Evolutionary conservation across 192 early-diverging fungal genomes (phyloP).

Genomic region (Coemansia sp.): DNA sequence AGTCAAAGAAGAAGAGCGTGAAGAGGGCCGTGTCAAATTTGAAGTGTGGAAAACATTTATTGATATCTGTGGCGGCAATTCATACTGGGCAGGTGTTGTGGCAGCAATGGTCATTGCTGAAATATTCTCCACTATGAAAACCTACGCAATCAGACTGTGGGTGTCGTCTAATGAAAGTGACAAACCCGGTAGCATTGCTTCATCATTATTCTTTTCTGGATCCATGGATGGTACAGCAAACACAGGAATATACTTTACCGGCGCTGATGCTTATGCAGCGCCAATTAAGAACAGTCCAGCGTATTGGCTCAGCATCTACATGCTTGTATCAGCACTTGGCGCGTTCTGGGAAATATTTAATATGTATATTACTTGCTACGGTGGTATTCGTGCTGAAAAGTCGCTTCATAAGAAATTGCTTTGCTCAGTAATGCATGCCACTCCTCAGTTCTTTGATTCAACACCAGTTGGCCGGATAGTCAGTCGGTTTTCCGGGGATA

Average conservation of each 20-base stretch:
- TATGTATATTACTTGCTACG: conserved; percentile 49
- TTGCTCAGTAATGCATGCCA: conserved; percentile 61
- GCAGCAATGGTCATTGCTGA: conserved; percentile 52
- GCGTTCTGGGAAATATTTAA: conserved; percentile 45
- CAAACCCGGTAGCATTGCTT: neutral
- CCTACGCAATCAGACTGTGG: conserved; percentile 68
- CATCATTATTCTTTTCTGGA: neutral
- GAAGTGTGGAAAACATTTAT: conserved; percentile 76
- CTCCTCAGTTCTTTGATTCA: conserved; percentile 82
- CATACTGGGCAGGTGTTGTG: conserved; percentile 59
- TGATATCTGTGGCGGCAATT: conserved; percentile 59
- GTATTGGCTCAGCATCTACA: conserved; percentile 70
- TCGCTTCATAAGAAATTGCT: conserved; percentile 60
- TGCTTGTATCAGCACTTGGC: conserved; percentile 55
- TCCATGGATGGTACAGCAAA: neutral
- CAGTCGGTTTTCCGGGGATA: conserved; percentile 85
- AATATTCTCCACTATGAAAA: conserved; percentile 49
- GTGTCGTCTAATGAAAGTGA: conserved; percentile 25
- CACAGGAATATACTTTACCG: neutral
- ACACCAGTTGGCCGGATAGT: conserved; percentile 82
- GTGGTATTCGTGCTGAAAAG: conserved; percentile 59
- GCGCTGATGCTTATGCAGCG: neutral
- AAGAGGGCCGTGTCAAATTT: conserved; percentile 67
- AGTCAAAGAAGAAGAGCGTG: conserved; percentile 79
- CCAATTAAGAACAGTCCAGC: conserved; percentile 4